Evolutionary conservation across 2,329 filamentous ascomycete species (phyloP).

Genomic region (Talaromyces sp.): DNA sequence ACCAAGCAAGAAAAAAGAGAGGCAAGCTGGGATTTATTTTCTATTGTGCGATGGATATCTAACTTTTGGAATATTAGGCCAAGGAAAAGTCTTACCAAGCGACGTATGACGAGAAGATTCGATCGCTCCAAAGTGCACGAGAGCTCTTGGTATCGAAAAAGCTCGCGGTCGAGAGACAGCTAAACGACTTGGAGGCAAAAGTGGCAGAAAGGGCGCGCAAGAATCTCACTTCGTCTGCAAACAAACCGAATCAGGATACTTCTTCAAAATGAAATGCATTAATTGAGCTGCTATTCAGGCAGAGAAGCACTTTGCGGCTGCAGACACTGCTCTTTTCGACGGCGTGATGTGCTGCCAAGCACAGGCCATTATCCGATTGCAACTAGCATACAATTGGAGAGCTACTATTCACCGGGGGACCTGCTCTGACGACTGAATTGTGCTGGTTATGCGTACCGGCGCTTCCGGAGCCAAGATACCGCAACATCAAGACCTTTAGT

Average conservation of each 20-base stretch:
- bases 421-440: neutral
- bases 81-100: slow-evolving; percentile 45
- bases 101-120: slow-evolving; percentile 50
- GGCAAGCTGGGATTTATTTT: slow-evolving; percentile 31
- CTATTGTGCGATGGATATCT: neutral
- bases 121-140: slow-evolving; percentile 48
- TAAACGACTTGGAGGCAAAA: slow-evolving; percentile 45
- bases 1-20: slow-evolving; percentile 47
- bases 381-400: neutral
- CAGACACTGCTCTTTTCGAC: neutral
- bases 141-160: slow-evolving; percentile 48
- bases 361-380: neutral
- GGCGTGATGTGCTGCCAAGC: neutral
- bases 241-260: neutral
- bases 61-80: slow-evolving; percentile 25
- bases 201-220: slow-evolving; percentile 32
- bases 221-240: neutral
- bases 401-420: neutral
- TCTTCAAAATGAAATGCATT: neutral
- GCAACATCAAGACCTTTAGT: neutral
- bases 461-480: neutral
- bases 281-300: neutral
- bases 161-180: slow-evolving; percentile 52
- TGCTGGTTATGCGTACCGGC: neutral
- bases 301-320: neutral